Conservation (phyloP, 169 alveolate genomes). For the Plasmodium berghei region DNA sequence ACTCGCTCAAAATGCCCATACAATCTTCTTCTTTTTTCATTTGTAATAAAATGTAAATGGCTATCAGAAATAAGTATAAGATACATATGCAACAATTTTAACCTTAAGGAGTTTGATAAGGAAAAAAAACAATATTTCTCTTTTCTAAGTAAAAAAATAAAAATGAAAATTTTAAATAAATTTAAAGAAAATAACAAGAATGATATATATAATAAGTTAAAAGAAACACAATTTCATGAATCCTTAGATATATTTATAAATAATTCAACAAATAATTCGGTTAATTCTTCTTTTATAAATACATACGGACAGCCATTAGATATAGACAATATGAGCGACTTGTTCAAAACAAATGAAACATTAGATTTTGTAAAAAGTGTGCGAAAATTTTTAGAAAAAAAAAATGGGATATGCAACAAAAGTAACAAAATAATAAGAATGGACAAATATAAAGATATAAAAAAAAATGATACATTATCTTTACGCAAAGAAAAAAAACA, state of each 20-base stretch:
- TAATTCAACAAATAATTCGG: constrained; percentile 19
- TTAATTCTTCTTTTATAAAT: constrained; percentile 7
- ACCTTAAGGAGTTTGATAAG: constrained; percentile 12
- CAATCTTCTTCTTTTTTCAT: constrained; percentile 49
- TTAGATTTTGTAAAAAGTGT: constrained; percentile 36
- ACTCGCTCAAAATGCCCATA: constrained; percentile 45
- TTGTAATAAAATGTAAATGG: constrained; percentile 37
- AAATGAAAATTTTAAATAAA: constrained; percentile 24
- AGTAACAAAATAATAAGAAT: too few species aligned
- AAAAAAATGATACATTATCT: too few species aligned
- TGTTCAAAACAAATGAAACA: constrained; percentile 39
- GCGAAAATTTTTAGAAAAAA: constrained; percentile 9
- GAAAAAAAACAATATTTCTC: constrained; percentile 15
- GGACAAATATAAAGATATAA: too few species aligned
- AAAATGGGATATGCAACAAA: too few species aligned
- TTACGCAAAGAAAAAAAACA: background rate
- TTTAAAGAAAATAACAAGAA: constrained; percentile 8
- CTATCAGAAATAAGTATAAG: constrained; percentile 41
- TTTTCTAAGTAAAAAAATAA: constrained; percentile 43
- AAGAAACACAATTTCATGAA: constrained; percentile 15
- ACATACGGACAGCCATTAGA: background rate
- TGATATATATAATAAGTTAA: constrained; percentile 9
- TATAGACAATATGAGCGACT: background rate
- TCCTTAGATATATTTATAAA: constrained; percentile 21
- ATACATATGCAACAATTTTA: constrained; percentile 41